Evolutionary conservation across 352 stramenopile genomes (phyloP), one percentile per base, ranked within the genome.

Genomic region (Pythium vanterpoolii): DNA sequence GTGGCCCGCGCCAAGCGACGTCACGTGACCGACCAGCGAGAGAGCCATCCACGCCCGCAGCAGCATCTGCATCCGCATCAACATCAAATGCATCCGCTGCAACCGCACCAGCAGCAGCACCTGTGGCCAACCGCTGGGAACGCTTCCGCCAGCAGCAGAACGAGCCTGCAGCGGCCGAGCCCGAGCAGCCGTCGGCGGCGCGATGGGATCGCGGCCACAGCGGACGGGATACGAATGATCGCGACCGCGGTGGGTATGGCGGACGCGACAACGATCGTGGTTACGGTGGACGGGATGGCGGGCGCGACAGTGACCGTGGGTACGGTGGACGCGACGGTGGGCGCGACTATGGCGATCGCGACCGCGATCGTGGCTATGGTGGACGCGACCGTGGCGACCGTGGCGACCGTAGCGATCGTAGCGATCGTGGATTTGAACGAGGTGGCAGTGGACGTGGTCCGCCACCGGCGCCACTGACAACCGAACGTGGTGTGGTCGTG

Each of bases 381-480:
- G 19, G 50, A 1, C 26, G 42, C 14, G 44, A 53, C 71, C 0
- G 73, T 76, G 45, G 72, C 72, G 53, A 74, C 68, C 36, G 71
- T 79, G 19, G 34, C 18, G 34, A 68, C 79, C 16, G 39, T 13
- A 45, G 56, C 43, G 60, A 67, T 19, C n/a, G 31, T n/a, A 44
- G 52, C 19, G 33, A 24, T 11, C 43, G 50, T 1, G 38, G 55
- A 13, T 68, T 48, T 34, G 57, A 47, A 4, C 58, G 43, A 8
- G 27, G 56, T 26, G 30, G 42, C 18, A 27, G 28, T n/a, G 44
- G 39, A 27, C 58, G 58, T 23, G 49, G 21, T 5, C 58, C 65
- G 36, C 46, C 45, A 36, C 53, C 58, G 27, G 6, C 56, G 42
- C 49, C 66, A 19, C 50, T 50, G 46, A 5, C 42, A 3, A 66